Evolutionary conservation across 257 asterid species (phyloP).

Genomic region (Jaltomata sinuosa): DNA sequence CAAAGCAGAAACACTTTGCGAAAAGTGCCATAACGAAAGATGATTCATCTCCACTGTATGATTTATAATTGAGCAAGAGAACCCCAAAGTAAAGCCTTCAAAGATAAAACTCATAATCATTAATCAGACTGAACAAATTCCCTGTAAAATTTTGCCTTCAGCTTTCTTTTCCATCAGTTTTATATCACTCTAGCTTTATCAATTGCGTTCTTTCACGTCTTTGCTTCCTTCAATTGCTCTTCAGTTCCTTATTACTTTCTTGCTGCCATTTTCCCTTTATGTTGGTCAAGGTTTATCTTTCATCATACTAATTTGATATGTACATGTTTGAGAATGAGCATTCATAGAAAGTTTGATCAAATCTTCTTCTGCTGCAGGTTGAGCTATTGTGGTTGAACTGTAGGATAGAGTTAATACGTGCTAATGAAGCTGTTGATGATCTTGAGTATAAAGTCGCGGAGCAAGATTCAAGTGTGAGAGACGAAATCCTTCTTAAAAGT

Average conservation of each 20-base stretch:
- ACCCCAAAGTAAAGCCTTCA: background rate
- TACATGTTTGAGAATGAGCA: conserved; percentile 3
- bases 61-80: background rate
- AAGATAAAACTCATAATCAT: background rate
- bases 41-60: background rate
- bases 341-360: conserved; percentile 9
- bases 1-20: background rate
- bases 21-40: background rate
- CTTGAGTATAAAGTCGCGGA: conserved; percentile 18
- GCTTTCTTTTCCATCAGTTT: background rate
- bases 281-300: too few species aligned
- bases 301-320: background rate
- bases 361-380: conserved; percentile 48
- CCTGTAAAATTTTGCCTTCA: background rate
- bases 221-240: background rate
- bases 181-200: background rate
- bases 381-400: conserved; percentile 47
- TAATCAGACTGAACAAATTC: background rate
- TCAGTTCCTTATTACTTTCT: too few species aligned
- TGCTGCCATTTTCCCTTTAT: too few species aligned
- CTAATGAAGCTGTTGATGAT: conserved; percentile 34
- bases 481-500: conserved; percentile 6
- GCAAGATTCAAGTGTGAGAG: conserved; percentile 13
- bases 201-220: background rate
- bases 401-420: conserved; percentile 38